Percentiles rank a stretch among this genome's conserved stretches.
Evolutionary conservation across 495 filamentous ascomycete genomes (phyloP).

Genomic region (Hamigera avellanea): DNA sequence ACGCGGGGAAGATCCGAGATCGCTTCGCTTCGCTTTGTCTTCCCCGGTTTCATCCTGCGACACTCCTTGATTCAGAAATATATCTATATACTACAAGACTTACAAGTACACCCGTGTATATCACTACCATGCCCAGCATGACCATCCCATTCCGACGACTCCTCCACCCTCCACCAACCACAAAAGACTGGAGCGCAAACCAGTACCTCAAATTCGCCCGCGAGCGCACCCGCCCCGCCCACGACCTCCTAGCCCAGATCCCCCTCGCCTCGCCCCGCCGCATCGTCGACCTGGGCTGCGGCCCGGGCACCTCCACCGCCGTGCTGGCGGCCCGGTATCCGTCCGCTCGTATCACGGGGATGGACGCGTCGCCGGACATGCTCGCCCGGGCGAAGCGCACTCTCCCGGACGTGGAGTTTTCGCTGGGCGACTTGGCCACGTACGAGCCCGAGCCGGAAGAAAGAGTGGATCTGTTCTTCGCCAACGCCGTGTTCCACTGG

Average conservation of each 20-base stretch:
- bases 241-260: conserved; percentile 32
- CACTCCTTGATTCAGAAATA: no score
- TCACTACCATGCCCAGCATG: no score
- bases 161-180: no score
- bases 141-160: no score
- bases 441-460: conserved; percentile 17
- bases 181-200: conserved; percentile 30
- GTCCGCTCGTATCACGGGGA: conserved; percentile 27
- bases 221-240: conserved; percentile 32
- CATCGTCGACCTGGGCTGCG: conserved; percentile 45
- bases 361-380: conserved; percentile 46
- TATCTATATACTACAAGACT: no score
- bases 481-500: conserved; percentile 48
- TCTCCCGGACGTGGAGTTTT: conserved; percentile 21
- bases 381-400: conserved; percentile 29
- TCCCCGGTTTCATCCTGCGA: no score
- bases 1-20: no score
- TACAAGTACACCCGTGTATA: no score
- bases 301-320: conserved; percentile 41
- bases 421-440: conserved; percentile 23
- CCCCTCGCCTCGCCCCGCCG: conserved; percentile 17
- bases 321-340: conserved; percentile 34
- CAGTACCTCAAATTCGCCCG: conserved; percentile 39
- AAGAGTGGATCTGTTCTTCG: conserved; percentile 35
- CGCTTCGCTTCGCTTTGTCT: no score